Conservation (phyloP, 495 filamentous ascomycete genomes). For the Trichoderma virens region DNA sequence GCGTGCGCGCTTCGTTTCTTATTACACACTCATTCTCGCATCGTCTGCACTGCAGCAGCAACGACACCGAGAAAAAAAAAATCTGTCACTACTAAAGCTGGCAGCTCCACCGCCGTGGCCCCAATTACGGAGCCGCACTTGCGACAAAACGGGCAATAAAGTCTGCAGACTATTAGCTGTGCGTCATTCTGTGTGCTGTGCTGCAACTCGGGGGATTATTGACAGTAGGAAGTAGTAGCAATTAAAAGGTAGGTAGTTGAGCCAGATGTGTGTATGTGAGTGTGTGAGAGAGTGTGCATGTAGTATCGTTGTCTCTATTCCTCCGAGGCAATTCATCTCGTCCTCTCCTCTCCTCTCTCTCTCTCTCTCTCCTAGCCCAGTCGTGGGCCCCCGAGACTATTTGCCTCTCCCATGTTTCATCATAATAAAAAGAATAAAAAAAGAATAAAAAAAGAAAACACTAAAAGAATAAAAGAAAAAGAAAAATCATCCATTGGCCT, state of each 20-base stretch:
- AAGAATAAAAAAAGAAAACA: too few species aligned
- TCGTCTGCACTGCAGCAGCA: background rate
- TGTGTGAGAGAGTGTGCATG: too few species aligned
- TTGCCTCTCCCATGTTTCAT: background rate
- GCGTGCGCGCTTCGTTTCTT: background rate
- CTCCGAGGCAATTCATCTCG: too few species aligned
- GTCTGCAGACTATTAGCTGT: constrained; percentile 1
- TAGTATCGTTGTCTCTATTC: too few species aligned
- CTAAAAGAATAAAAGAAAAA: too few species aligned
- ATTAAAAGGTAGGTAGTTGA: background rate
- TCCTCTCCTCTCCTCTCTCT: too few species aligned
- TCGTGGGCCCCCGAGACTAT: too few species aligned
- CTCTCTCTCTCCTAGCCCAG: too few species aligned
- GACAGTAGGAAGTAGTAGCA: background rate
- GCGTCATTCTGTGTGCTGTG: background rate
- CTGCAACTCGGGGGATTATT: background rate
- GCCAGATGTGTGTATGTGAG: background rate
- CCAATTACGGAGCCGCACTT: constrained; percentile 6
- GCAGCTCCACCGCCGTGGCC: background rate
- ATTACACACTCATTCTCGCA: background rate
- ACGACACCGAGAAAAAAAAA: background rate
- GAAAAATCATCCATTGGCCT: too few species aligned
- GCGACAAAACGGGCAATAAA: constrained; percentile 5
- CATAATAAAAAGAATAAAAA: background rate
- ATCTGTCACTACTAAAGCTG: background rate